A percentile compares a stretch with the other conserved stretches of the same genome.
Evolutionary conservation across 1,284 basidiomycete species (phyloP).

Genomic region (Trichosporon inkin): DNA sequence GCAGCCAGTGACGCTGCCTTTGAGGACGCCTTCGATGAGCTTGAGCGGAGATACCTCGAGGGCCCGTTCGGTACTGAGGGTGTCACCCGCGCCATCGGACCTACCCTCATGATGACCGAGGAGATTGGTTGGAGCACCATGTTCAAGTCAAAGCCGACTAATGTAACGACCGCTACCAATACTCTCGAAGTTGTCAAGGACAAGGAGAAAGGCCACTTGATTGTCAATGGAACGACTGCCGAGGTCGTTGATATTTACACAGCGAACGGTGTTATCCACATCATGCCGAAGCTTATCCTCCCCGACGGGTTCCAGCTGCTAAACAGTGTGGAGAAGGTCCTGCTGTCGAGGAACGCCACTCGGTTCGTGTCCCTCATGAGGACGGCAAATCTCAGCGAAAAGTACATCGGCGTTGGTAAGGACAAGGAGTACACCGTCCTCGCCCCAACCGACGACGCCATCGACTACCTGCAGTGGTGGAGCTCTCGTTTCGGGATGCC

Average conservation of each 20-base stretch:
- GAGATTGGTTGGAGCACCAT: conserved; percentile 44
- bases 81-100: conserved; percentile 67
- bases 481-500: neutral
- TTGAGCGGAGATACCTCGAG: conserved; percentile 78
- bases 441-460: conserved; percentile 81
- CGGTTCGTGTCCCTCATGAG: conserved; percentile 83
- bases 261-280: conserved; percentile 90
- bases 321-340: conserved; percentile 75
- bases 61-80: conserved; percentile 78
- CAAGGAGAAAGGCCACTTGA: conserved; percentile 55
- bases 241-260: conserved; percentile 76
- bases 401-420: conserved; percentile 62
- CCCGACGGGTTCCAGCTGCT: conserved; percentile 71
- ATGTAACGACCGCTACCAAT: conserved; percentile 42
- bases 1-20: conserved; percentile 79
- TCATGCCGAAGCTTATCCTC: conserved; percentile 76
- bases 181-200: conserved; percentile 61
- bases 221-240: conserved; percentile 62
- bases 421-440: conserved; percentile 67
- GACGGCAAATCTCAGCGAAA: conserved; percentile 66
- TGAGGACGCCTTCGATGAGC: conserved; percentile 58
- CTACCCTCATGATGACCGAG: conserved; percentile 61
- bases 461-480: conserved; percentile 50
- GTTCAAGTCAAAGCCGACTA: conserved; percentile 20
- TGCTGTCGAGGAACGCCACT: conserved; percentile 72